These are phyloP conservation scores for maize (Zea mays) DNA, from an alignment of 176 grass and related monocot species.

Conservation along the genomic window DNA sequence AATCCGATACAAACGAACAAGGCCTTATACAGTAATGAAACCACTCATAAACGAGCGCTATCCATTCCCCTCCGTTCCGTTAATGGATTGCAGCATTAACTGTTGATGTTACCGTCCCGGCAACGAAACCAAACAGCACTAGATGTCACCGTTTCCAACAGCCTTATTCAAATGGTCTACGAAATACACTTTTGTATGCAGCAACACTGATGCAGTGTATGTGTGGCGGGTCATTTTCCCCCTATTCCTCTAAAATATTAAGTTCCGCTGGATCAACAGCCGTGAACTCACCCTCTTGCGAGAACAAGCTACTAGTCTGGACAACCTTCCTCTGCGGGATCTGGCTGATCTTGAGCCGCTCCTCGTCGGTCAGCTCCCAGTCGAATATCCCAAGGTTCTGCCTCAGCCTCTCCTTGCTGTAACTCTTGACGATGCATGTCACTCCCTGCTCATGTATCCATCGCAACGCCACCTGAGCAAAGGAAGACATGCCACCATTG, in stretches of 20 bases:
- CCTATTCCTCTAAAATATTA: conserved; percentile 18
- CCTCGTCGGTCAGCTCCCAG: conserved; percentile 49
- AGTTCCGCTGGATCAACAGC: conserved; percentile 30
- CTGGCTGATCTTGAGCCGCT: conserved; percentile 47
- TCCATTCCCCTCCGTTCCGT: no score
- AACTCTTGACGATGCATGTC: conserved; percentile 55
- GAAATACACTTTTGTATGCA: not conserved
- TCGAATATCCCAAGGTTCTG: conserved; percentile 48
- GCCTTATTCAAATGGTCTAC: not conserved
- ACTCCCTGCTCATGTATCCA: conserved; percentile 59
- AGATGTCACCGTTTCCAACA: no score
- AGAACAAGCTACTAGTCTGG: not conserved
- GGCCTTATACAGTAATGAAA: no score
- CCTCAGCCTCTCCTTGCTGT: conserved; percentile 52
- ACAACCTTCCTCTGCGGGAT: conserved; percentile 53
- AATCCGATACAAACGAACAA: no score
- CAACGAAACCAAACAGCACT: no score
- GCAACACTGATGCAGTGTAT: not conserved
- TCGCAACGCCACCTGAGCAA: conserved; percentile 50
- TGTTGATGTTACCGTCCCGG: no score
- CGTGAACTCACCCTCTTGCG: conserved; percentile 34
- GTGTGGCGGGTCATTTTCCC: not conserved
- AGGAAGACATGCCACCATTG: no score
- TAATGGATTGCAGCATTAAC: no score
- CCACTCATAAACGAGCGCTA: no score